Conservation (phyloP, 306 rosid genomes). For the Pyrus communis region DNA sequence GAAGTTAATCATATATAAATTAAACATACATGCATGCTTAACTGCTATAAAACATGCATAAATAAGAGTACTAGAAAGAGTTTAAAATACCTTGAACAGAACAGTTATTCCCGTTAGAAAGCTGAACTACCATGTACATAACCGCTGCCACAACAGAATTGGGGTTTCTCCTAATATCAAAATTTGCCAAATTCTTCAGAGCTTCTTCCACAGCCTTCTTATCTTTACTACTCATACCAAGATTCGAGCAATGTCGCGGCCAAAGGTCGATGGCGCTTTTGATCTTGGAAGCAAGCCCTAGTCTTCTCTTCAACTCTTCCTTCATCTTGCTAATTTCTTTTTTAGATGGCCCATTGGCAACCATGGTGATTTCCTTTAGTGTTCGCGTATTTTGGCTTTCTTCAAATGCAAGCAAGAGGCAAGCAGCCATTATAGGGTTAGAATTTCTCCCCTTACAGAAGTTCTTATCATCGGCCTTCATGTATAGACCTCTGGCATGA, state of each 20-base stretch:
- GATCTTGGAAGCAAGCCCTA: background rate
- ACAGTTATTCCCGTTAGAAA: background rate
- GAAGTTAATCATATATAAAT: too few species aligned
- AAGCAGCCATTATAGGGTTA: background rate
- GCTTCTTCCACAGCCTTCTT: slow-evolving; percentile 3
- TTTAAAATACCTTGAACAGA: background rate
- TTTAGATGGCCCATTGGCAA: background rate
- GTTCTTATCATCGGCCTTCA: background rate
- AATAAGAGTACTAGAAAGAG: background rate
- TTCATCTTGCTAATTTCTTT: slow-evolving; percentile 5
- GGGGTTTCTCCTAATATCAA: slow-evolving; percentile 21
- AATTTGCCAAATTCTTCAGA: background rate
- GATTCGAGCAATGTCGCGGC: background rate
- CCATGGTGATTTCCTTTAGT: slow-evolving; percentile 7
- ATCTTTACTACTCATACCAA: background rate
- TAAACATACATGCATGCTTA: too few species aligned
- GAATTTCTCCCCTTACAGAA: background rate
- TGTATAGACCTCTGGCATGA: slow-evolving; percentile 1
- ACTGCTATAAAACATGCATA: background rate
- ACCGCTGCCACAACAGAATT: slow-evolving; percentile 7
- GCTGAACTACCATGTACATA: slow-evolving; percentile 10
- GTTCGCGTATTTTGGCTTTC: background rate
- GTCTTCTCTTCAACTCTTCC: background rate
- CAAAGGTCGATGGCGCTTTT: slow-evolving; percentile 3
- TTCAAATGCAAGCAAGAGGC: slow-evolving; percentile 6